Conservation (phyloP, 106 monocot species). For the Acorus gramineus region DNA sequence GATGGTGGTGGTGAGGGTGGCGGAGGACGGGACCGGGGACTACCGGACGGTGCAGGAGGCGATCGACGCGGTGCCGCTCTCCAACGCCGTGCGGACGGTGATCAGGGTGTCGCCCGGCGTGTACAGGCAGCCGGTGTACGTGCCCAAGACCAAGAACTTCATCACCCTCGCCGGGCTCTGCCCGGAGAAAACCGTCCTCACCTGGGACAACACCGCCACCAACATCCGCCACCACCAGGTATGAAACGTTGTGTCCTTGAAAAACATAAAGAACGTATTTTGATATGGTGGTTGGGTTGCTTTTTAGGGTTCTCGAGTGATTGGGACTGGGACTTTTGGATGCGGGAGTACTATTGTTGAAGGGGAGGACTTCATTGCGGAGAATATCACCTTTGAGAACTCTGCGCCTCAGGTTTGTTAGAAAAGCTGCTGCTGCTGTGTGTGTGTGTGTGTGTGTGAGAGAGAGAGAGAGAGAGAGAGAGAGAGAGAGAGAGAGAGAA, state of each 20-base stretch:
- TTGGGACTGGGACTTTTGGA: slow-evolving; percentile 88
- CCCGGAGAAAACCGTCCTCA: slow-evolving; percentile 65
- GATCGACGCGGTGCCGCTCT: slow-evolving; percentile 73
- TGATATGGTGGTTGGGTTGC: no score
- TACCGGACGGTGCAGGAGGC: slow-evolving; percentile 70
- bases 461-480: no score
- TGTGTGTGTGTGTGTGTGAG: no score
- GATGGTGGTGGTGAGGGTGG: slow-evolving; percentile 26
- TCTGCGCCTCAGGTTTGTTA: slow-evolving; percentile 58
- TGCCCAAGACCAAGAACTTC: slow-evolving; percentile 91
- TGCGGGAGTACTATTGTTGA: slow-evolving; percentile 81
- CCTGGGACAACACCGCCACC: slow-evolving; percentile 86
- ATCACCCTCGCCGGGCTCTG: slow-evolving; percentile 56
- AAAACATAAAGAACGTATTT: no score
- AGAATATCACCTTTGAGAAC: slow-evolving; percentile 92
- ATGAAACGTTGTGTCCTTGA: background rate
- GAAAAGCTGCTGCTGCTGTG: no score
- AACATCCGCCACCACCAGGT: slow-evolving; percentile 84
- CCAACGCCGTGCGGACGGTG: slow-evolving; percentile 53
- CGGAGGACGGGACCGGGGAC: slow-evolving; percentile 24
- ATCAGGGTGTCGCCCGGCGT: slow-evolving; percentile 65
- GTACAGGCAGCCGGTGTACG: slow-evolving; percentile 70
- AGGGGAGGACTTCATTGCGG: slow-evolving; percentile 94
- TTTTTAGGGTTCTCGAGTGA: slow-evolving; percentile 36
- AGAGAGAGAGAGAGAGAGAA: no score